phyloP scores from a whole-genome alignment of 805 yeast species.

The Danielozyma ontarioensis region DNA sequence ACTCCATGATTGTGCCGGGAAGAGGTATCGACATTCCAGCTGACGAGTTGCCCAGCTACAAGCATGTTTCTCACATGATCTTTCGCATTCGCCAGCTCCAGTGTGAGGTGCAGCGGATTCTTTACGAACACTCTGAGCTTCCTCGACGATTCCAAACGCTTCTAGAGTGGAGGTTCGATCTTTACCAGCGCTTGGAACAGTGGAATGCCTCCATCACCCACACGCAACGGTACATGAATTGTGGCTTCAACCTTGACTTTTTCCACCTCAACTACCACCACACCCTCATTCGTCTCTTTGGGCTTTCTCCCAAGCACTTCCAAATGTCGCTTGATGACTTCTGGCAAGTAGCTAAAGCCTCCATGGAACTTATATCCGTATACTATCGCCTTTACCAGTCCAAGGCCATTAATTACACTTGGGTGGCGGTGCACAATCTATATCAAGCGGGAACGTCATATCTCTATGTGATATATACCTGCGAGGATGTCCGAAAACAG shows the following conservation, averaged over 20 bases:
- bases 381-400: slow-evolving; percentile 55
- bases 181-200: slow-evolving; percentile 45
- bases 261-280: slow-evolving; percentile 75
- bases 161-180: slow-evolving; percentile 58
- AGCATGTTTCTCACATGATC: slow-evolving; percentile 60
- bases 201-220: slow-evolving; percentile 63
- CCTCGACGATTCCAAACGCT: slow-evolving; percentile 57
- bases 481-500: slow-evolving; percentile 45
- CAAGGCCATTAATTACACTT: slow-evolving; percentile 71
- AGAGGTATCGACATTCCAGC: slow-evolving; percentile 29
- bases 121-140: slow-evolving; percentile 67
- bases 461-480: slow-evolving; percentile 69
- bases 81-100: slow-evolving; percentile 70
- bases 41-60: slow-evolving; percentile 52
- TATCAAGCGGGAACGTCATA: slow-evolving; percentile 88
- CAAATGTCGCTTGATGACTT: slow-evolving; percentile 51
- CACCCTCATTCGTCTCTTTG: slow-evolving; percentile 65
- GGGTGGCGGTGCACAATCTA: slow-evolving; percentile 89
- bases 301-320: slow-evolving; percentile 68
- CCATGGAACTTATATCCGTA: slow-evolving; percentile 60
- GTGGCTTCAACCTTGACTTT: slow-evolving; percentile 66
- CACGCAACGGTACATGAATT: slow-evolving; percentile 56
- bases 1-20: slow-evolving; percentile 47
- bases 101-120: slow-evolving; percentile 65
- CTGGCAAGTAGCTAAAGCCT: slow-evolving; percentile 52